phyloP scores from a whole-genome alignment of 352 stramenopile genomes.

The Peronosclerospora sorghi region DNA sequence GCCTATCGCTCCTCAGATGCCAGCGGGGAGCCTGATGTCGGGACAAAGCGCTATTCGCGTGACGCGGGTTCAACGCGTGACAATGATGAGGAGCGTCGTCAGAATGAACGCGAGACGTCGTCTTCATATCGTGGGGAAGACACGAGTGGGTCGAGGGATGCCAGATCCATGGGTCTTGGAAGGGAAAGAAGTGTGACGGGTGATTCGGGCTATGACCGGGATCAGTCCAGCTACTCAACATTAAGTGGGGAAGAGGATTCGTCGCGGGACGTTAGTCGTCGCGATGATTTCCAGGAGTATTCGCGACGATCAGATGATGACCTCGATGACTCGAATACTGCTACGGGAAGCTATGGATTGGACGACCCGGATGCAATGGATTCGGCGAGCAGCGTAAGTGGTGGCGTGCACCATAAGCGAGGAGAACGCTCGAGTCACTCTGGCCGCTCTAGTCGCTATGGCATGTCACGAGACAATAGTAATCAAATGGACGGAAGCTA shows the following conservation, averaged over 20 bases:
- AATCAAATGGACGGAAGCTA: neutral
- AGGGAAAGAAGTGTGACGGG: slow-evolving; percentile 10
- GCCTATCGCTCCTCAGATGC: slow-evolving; percentile 12
- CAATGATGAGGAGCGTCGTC: slow-evolving; percentile 4
- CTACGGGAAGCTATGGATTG: neutral
- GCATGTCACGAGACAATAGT: neutral
- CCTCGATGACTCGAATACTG: slow-evolving; percentile 2
- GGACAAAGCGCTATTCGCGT: slow-evolving; percentile 16
- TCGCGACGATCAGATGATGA: slow-evolving; percentile 2
- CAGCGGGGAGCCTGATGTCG: slow-evolving; percentile 7
- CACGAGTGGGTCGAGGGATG: slow-evolving; percentile 7
- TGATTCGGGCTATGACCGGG: neutral
- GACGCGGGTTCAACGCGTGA: neutral
- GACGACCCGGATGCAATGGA: slow-evolving; percentile 3
- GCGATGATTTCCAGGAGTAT: slow-evolving; percentile 1
- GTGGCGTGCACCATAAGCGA: slow-evolving; percentile 1
- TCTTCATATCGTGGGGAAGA: slow-evolving; percentile 6
- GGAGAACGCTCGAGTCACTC: slow-evolving; percentile 3
- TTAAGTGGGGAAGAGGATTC: neutral
- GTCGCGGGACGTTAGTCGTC: slow-evolving; percentile 1
- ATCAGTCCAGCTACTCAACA: slow-evolving; percentile 4
- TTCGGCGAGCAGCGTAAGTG: too few relatives aligned
- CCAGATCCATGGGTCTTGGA: neutral
- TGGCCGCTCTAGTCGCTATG: neutral
- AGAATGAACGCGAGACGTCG: slow-evolving; percentile 3